Evolutionary conservation across 2,329 filamentous ascomycete species (phyloP).

Genomic region (Ophidiomyces ophidiicola): DNA sequence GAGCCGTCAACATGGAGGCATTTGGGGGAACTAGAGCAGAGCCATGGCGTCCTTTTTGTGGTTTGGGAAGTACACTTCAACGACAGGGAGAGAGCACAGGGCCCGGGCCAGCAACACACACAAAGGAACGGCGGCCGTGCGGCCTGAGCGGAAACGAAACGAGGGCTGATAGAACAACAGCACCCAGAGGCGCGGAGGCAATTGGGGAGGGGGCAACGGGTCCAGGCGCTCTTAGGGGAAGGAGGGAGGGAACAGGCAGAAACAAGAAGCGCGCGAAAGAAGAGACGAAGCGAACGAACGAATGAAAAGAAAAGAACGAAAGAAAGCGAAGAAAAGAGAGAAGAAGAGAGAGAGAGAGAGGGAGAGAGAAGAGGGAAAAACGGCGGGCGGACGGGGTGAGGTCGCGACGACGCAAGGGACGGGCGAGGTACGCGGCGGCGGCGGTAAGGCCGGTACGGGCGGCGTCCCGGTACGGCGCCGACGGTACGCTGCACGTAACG

Average conservation of each 20-base stretch:
- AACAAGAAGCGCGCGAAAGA: conserved; percentile 9
- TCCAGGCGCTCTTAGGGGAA: no score
- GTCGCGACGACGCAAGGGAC: background rate
- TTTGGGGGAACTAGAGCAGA: background rate
- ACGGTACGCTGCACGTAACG: no score
- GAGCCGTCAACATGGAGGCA: conserved; percentile 8
- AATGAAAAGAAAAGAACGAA: conserved; percentile 6
- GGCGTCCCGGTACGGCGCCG: background rate
- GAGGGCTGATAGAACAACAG: conserved; percentile 4
- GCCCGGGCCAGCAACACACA: no score
- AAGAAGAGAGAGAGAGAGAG: background rate
- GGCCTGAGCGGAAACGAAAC: background rate
- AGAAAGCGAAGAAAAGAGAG: conserved; percentile 4
- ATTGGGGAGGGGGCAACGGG: no score
- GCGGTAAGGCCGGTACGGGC: background rate
- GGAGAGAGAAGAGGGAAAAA: background rate
- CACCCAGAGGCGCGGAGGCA: conserved; percentile 1
- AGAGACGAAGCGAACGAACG: conserved; percentile 8
- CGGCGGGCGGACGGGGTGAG: background rate
- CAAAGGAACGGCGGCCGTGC: conserved; percentile 3
- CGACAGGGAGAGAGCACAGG: no score
- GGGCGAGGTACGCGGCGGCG: background rate
- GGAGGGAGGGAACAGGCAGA: conserved; percentile 3
- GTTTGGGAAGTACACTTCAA: background rate
- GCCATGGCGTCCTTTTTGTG: background rate